Evolutionary conservation across 2,329 filamentous ascomycete species (phyloP).

Genomic region (Graphilbum ipis-grandicollis): DNA sequence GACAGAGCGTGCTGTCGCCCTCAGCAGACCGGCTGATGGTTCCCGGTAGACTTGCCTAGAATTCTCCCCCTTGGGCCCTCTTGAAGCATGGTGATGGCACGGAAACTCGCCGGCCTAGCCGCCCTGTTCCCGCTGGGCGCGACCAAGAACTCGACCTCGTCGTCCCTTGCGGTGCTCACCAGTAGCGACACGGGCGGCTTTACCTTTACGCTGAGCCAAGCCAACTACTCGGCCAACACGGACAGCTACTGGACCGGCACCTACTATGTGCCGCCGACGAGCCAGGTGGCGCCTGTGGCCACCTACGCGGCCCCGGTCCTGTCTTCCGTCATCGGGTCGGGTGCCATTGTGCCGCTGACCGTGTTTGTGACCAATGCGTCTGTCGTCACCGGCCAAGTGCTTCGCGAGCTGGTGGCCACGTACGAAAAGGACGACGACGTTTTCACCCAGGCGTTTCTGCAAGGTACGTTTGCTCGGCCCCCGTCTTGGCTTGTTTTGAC

Average conservation of each 20-base stretch:
- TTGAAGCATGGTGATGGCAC: too few relatives aligned
- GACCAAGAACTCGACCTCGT: not conserved
- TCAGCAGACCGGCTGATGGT: too few relatives aligned
- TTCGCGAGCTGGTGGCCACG: not conserved
- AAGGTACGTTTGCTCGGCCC: not conserved
- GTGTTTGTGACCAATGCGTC: conserved; percentile 1
- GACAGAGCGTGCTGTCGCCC: too few relatives aligned
- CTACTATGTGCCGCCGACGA: conserved; percentile 1
- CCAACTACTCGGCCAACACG: conserved; percentile 1
- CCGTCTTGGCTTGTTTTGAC: not conserved
- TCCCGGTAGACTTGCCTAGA: too few relatives aligned
- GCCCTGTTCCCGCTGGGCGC: too few relatives aligned
- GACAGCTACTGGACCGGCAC: conserved; percentile 1
- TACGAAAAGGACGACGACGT: conserved; percentile 2
- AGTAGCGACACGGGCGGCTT: not conserved
- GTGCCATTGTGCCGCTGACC: not conserved
- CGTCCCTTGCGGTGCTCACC: not conserved
- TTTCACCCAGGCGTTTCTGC: not conserved
- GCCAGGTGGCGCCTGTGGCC: not conserved
- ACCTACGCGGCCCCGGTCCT: not conserved
- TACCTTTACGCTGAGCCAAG: not conserved
- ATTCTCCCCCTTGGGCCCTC: too few relatives aligned
- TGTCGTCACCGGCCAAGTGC: not conserved
- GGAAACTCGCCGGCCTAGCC: too few relatives aligned
- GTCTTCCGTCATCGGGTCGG: not conserved